These are phyloP conservation scores for Cerioporus squamosus DNA, from an alignment of 1,284 basidiomycete species.

Conservation along the genomic window DNA sequence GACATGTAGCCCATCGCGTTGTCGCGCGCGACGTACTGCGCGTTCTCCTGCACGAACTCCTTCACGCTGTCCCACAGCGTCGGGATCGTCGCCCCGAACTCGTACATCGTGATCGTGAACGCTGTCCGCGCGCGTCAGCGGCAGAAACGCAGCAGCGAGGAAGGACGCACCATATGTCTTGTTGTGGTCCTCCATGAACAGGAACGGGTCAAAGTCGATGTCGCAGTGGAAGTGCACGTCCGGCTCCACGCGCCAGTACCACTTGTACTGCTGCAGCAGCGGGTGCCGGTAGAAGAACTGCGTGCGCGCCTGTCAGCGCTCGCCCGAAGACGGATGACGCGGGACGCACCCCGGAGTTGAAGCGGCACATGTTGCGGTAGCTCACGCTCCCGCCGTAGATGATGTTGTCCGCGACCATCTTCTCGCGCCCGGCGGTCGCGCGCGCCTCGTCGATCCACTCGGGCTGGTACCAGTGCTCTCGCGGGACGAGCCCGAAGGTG, in stretches of 20 bases:
- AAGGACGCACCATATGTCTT: slow-evolving; percentile 62
- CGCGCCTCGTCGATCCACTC: slow-evolving; percentile 81
- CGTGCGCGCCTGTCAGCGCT: slow-evolving; percentile 32
- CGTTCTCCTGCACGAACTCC: slow-evolving; percentile 67
- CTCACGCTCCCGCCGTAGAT: slow-evolving; percentile 79
- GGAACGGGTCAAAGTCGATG: slow-evolving; percentile 74
- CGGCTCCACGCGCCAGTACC: slow-evolving; percentile 47
- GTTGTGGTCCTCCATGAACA: slow-evolving; percentile 74
- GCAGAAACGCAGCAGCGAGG: too few relatives aligned
- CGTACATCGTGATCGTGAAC: slow-evolving; percentile 80
- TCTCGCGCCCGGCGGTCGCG: slow-evolving; percentile 68
- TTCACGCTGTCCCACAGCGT: slow-evolving; percentile 76
- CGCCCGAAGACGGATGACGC: neutral
- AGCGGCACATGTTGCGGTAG: slow-evolving; percentile 62
- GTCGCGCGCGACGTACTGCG: slow-evolving; percentile 63
- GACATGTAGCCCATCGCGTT: slow-evolving; percentile 76
- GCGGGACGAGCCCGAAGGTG: slow-evolving; percentile 52
- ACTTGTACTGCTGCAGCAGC: slow-evolving; percentile 31
- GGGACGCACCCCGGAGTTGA: slow-evolving; percentile 59
- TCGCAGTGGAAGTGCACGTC: slow-evolving; percentile 79
- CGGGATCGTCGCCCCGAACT: slow-evolving; percentile 75
- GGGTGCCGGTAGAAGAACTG: slow-evolving; percentile 72
- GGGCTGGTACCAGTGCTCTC: slow-evolving; percentile 87
- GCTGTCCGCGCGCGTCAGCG: slow-evolving; percentile 32
- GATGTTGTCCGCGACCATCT: slow-evolving; percentile 79